Evolutionary conservation across 495 filamentous ascomycete genomes (phyloP).

Genomic region (Talaromyces borbonicus): DNA sequence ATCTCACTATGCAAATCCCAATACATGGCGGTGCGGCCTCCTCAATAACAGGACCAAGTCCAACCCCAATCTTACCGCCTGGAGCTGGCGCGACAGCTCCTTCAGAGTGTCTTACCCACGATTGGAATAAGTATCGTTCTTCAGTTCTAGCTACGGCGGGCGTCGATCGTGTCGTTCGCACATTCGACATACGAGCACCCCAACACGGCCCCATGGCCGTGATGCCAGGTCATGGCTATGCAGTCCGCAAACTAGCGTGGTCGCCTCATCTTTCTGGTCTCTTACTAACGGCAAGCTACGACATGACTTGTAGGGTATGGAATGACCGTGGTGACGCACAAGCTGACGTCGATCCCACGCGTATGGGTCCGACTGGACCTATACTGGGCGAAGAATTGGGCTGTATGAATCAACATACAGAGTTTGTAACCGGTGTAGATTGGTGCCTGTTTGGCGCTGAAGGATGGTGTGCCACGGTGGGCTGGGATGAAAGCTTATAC

Average conservation of each 20-base stretch:
- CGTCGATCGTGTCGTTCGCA: constrained; percentile 79
- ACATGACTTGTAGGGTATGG: constrained; percentile 96
- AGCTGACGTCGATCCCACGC: constrained; percentile 33
- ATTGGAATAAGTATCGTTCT: constrained; percentile 97
- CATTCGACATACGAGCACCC: constrained; percentile 76
- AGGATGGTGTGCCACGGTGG: constrained; percentile 87
- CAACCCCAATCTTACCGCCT: constrained; percentile 21
- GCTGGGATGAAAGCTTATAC: constrained; percentile 86
- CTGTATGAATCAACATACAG: constrained; percentile 82
- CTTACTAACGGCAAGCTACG: constrained; percentile 81
- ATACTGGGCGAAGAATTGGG: constrained; percentile 63
- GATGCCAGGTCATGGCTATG: constrained; percentile 81
- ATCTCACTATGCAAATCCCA: constrained; percentile 65
- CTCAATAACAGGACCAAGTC: constrained; percentile 28
- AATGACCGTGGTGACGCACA: constrained; percentile 51
- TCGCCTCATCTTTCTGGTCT: constrained; percentile 83
- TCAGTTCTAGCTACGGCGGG: constrained; percentile 76
- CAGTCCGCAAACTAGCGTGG: constrained; percentile 77
- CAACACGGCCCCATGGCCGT: constrained; percentile 57
- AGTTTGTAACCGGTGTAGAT: constrained; percentile 95
- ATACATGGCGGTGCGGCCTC: constrained; percentile 51
- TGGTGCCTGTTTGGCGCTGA: constrained; percentile 96
- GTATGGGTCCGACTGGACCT: constrained; percentile 24
- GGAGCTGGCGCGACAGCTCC: constrained; percentile 30
- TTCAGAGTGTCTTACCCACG: constrained; percentile 80